Evolutionary conservation across 768 basidiomycete species (phyloP).

Genomic region (Tricholoma hemisulphureum): DNA sequence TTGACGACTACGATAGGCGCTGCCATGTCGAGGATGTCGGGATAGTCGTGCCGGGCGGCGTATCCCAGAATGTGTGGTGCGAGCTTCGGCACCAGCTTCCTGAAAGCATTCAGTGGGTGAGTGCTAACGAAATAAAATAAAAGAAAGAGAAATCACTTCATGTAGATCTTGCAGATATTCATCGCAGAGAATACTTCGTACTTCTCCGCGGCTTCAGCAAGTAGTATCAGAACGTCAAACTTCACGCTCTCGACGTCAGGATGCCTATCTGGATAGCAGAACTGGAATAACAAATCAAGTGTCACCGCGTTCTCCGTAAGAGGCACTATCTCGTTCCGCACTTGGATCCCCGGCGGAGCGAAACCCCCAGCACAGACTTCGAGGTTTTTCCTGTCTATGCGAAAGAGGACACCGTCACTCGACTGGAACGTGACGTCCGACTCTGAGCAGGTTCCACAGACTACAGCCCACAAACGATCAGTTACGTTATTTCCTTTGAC

Average conservation of each 20-base stretch:
- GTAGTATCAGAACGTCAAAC: neutral
- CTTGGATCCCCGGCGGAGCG: neutral
- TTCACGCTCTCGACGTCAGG: constrained; percentile 2
- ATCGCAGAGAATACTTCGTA: constrained; percentile 3
- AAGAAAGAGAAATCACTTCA: neutral
- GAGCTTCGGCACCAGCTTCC: neutral
- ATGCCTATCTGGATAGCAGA: constrained; percentile 8
- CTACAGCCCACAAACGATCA: neutral
- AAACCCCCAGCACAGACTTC: neutral
- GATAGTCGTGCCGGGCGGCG: constrained; percentile 1
- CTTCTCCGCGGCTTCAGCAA: constrained; percentile 9
- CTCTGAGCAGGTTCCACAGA: neutral
- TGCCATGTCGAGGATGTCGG: neutral
- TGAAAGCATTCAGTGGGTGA: neutral
- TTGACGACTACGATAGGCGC: neutral
- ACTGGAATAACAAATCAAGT: constrained; percentile 2
- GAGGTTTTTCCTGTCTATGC: neutral
- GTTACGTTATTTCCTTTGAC: neutral
- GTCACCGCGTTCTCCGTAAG: constrained; percentile 1
- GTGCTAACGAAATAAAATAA: too few species aligned
- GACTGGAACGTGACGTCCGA: neutral
- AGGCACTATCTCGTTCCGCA: neutral
- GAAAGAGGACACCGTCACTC: neutral
- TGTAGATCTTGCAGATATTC: constrained; percentile 6
- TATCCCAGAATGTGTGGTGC: neutral